phyloP scores from a whole-genome alignment of 805 yeast genomes.

The Debaryomyces hansenii region DNA sequence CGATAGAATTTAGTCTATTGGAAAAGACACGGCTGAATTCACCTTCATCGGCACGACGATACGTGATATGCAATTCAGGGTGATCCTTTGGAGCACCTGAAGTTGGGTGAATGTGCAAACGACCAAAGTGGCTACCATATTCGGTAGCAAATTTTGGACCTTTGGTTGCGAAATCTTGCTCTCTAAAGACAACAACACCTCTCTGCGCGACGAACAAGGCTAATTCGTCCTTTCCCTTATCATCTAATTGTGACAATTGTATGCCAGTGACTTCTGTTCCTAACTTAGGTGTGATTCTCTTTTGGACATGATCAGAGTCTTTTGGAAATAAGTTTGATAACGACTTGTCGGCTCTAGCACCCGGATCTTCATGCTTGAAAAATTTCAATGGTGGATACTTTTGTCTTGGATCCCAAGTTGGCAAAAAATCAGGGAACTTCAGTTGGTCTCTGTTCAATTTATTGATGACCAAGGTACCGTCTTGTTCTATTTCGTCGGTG shows the following conservation, averaged over 20 bases:
- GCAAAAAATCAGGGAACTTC: constrained; percentile 57
- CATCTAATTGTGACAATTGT: constrained; percentile 55
- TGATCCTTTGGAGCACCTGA: constrained; percentile 68
- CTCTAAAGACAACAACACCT: constrained; percentile 66
- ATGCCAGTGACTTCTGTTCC: constrained; percentile 65
- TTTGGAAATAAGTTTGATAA: constrained; percentile 53
- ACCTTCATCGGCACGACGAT: constrained; percentile 46
- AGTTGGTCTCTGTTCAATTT: constrained; percentile 33
- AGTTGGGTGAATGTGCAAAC: constrained; percentile 71
- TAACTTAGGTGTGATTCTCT: constrained; percentile 62
- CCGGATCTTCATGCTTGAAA: constrained; percentile 63
- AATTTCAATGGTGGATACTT: constrained; percentile 52
- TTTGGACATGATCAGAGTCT: constrained; percentile 23
- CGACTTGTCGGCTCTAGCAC: constrained; percentile 60
- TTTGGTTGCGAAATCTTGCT: constrained; percentile 59
- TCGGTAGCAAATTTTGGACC: constrained; percentile 52
- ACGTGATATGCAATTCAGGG: constrained; percentile 64
- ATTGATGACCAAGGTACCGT: constrained; percentile 51
- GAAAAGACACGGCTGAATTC: constrained; percentile 37
- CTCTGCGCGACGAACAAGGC: constrained; percentile 68
- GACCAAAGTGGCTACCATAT: constrained; percentile 66
- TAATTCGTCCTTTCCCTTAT: constrained; percentile 63
- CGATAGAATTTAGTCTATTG: constrained; percentile 35
- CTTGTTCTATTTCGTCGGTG: constrained; percentile 47
- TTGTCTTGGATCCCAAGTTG: constrained; percentile 66